A percentile compares a stretch with the other conserved stretches of the same genome.
Conservation (phyloP, 345 rosid species). For the Aquilaria sinensis region DNA sequence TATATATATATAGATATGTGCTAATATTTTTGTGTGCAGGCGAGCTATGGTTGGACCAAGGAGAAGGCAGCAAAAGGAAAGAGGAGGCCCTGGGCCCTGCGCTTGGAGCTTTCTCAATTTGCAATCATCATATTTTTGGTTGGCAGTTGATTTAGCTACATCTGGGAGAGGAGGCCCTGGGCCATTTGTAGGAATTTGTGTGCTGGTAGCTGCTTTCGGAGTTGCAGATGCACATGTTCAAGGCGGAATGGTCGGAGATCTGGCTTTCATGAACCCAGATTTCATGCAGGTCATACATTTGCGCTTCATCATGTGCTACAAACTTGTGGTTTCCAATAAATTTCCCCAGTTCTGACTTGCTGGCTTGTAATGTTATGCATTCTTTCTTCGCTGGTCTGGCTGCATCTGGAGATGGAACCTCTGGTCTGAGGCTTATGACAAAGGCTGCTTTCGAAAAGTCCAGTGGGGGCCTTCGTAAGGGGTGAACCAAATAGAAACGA, state of each 20-base stretch:
- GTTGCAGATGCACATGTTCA: slow-evolving; percentile 73
- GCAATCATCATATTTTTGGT: neutral
- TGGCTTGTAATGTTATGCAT: slow-evolving; percentile 21
- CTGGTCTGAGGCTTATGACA: slow-evolving; percentile 62
- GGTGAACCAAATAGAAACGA: slow-evolving; percentile 8
- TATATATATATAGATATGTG: too few relatives aligned
- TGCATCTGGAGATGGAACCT: slow-evolving; percentile 69
- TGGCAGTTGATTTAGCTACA: slow-evolving; percentile 51
- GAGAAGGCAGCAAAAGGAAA: too few relatives aligned
- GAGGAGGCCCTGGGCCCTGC: too few relatives aligned
- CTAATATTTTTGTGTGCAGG: too few relatives aligned
- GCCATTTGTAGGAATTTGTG: slow-evolving; percentile 49
- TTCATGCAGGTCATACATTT: slow-evolving; percentile 50
- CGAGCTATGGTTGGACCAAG: too few relatives aligned
- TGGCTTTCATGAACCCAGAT: slow-evolving; percentile 78
- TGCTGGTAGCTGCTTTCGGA: slow-evolving; percentile 52
- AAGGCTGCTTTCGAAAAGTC: slow-evolving; percentile 66
- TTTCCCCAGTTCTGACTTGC: too few relatives aligned
- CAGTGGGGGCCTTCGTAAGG: slow-evolving; percentile 57
- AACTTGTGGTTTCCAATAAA: neutral
- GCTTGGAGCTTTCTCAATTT: neutral
- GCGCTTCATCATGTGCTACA: neutral
- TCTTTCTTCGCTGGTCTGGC: slow-evolving; percentile 76
- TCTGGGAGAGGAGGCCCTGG: slow-evolving; percentile 59
- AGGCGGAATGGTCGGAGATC: slow-evolving; percentile 83